Evolutionary conservation across 176 grass and related monocot genomes (phyloP).

Genomic region (Musa itinerans): DNA sequence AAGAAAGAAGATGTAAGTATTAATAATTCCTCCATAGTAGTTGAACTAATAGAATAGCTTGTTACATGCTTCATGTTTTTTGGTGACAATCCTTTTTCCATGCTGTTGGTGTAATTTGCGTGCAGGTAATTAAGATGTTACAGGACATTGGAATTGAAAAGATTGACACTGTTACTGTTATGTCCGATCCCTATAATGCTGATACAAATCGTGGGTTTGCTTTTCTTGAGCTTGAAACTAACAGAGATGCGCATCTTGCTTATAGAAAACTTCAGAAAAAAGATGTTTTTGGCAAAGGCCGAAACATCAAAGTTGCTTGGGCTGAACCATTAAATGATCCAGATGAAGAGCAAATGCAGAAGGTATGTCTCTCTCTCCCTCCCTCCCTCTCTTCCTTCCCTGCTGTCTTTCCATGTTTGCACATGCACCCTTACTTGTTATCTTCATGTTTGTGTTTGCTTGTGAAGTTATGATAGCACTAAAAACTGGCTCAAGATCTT

Average conservation of each 20-base stretch:
- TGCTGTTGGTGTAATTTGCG: constrained; percentile 4
- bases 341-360: constrained; percentile 50
- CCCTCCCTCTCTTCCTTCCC: neutral
- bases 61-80: neutral
- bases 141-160: constrained; percentile 49
- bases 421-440: too few relatives aligned
- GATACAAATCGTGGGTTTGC: constrained; percentile 54
- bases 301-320: constrained; percentile 43
- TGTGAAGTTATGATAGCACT: too few relatives aligned
- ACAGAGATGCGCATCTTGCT: constrained; percentile 47
- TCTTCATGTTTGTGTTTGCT: too few relatives aligned
- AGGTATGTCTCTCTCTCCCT: constrained; percentile 28
- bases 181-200: constrained; percentile 30
- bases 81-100: constrained; percentile 10
- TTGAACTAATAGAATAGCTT: neutral
- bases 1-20: constrained; percentile 62
- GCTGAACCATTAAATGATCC: constrained; percentile 36
- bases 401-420: too few relatives aligned
- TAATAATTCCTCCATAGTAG: neutral
- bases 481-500: too few relatives aligned
- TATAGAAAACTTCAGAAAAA: constrained; percentile 50
- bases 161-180: constrained; percentile 41
- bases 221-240: constrained; percentile 56
- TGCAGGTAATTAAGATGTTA: constrained; percentile 40
- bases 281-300: constrained; percentile 40